Evolutionary conservation across 495 filamentous ascomycete genomes (phyloP).

Genomic region (Corynascus novoguineensis): DNA sequence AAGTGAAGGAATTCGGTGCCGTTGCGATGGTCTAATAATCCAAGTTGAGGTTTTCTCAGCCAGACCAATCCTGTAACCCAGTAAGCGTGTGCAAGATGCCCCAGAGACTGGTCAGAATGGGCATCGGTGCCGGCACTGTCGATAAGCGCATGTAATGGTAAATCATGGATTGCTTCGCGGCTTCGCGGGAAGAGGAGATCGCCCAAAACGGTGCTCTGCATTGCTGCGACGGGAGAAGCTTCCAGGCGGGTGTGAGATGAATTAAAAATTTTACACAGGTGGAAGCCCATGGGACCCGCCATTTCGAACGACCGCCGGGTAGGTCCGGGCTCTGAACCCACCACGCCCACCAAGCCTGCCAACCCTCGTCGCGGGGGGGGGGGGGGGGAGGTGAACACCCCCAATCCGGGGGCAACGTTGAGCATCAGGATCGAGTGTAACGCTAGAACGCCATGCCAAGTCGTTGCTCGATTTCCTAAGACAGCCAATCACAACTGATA

Average conservation of each 20-base stretch:
- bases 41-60: background rate
- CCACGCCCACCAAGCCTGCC: background rate
- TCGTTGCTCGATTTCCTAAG: background rate
- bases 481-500: background rate
- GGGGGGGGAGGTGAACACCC: background rate
- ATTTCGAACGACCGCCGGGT: background rate
- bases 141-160: too few relatives aligned
- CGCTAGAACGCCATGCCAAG: conserved; percentile 1
- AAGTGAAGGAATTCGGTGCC: background rate
- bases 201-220: conserved; percentile 13
- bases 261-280: conserved; percentile 18
- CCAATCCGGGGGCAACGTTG: background rate
- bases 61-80: conserved; percentile 1
- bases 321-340: conserved; percentile 1
- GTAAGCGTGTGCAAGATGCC: conserved; percentile 10
- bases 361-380: background rate
- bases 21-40: conserved; percentile 13
- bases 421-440: background rate
- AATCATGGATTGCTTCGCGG: conserved; percentile 13
- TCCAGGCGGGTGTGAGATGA: conserved; percentile 18
- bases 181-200: background rate
- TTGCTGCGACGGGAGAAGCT: conserved; percentile 3
- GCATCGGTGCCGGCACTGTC: conserved; percentile 1
- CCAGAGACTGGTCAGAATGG: conserved; percentile 16
- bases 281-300: background rate